A percentile compares a stretch with the other conserved stretches of the same genome.
phyloP scores from a whole-genome alignment of 129 eudicot genomes.

The Deinandra increscens region DNA sequence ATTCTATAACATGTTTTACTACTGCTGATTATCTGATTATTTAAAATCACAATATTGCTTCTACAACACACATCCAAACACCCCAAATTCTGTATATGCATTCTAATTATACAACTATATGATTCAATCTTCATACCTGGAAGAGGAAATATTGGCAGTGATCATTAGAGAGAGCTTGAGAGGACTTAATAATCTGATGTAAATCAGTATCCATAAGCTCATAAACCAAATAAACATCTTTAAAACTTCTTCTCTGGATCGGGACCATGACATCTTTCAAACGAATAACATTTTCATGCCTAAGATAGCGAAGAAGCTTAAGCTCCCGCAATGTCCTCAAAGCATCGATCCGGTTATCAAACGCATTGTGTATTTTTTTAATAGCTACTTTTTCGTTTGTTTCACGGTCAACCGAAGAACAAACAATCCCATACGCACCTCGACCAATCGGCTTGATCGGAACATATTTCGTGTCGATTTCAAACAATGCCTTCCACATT shows the following conservation, averaged over 20 bases:
- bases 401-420: constrained; percentile 75
- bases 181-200: constrained; percentile 71
- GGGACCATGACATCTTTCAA: constrained; percentile 81
- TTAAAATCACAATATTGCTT: neutral
- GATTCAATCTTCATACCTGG: constrained; percentile 45
- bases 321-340: constrained; percentile 72
- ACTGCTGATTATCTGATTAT: neutral
- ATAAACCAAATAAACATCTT: constrained; percentile 77
- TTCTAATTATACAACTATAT: neutral
- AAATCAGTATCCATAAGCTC: constrained; percentile 82
- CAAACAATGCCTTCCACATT: constrained; percentile 81
- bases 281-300: constrained; percentile 68
- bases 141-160: constrained; percentile 75
- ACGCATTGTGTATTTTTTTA: constrained; percentile 68
- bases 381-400: constrained; percentile 80
- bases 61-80: neutral
- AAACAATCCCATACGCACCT: constrained; percentile 76
- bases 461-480: constrained; percentile 69
- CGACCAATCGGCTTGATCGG: constrained; percentile 74
- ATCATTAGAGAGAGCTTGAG: constrained; percentile 70
- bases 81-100: neutral
- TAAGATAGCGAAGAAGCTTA: constrained; percentile 67
- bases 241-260: constrained; percentile 57
- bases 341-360: constrained; percentile 71
- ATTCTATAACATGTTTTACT: no score